Conservation (phyloP, 2,329 filamentous ascomycete genomes). For the Neonectria coccinea region DNA sequence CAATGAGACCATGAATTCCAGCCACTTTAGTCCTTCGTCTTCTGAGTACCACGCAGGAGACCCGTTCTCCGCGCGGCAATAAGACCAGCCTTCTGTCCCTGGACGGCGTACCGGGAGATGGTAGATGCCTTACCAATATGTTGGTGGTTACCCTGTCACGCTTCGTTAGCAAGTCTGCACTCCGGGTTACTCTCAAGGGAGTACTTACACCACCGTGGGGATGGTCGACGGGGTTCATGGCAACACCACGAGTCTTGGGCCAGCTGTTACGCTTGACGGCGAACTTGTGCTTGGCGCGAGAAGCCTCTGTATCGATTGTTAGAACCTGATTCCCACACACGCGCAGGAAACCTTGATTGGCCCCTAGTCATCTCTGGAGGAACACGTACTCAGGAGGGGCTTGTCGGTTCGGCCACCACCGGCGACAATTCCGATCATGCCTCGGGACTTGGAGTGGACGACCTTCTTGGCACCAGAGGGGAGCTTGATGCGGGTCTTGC, state of each 20-base stretch:
- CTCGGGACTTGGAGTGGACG: slow-evolving; percentile 88
- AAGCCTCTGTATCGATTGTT: slow-evolving; percentile 79
- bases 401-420: slow-evolving; percentile 99
- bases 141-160: slow-evolving; percentile 92
- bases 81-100: slow-evolving; percentile 99
- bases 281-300: slow-evolving; percentile 99
- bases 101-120: slow-evolving; percentile 96
- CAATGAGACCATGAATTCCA: slow-evolving; percentile 67
- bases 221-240: slow-evolving; percentile 99
- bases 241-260: slow-evolving; percentile 99
- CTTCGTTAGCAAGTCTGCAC: slow-evolving; percentile 53
- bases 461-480: slow-evolving; percentile 99
- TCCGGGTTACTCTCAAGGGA: slow-evolving; percentile 4
- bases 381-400: slow-evolving; percentile 86
- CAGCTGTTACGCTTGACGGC: slow-evolving; percentile 99
- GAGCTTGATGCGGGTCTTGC: slow-evolving; percentile 99
- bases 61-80: slow-evolving; percentile 99
- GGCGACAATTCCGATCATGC: slow-evolving; percentile 99
- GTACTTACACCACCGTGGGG: slow-evolving; percentile 87
- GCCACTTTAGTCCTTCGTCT: slow-evolving; percentile 91
- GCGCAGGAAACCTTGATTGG: neutral
- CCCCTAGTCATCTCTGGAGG: neutral
- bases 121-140: slow-evolving; percentile 99
- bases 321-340: slow-evolving; percentile 49
- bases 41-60: slow-evolving; percentile 99